phyloP scores from a whole-genome alignment of 2,329 filamentous ascomycete species.

The Aspergillus latus region DNA sequence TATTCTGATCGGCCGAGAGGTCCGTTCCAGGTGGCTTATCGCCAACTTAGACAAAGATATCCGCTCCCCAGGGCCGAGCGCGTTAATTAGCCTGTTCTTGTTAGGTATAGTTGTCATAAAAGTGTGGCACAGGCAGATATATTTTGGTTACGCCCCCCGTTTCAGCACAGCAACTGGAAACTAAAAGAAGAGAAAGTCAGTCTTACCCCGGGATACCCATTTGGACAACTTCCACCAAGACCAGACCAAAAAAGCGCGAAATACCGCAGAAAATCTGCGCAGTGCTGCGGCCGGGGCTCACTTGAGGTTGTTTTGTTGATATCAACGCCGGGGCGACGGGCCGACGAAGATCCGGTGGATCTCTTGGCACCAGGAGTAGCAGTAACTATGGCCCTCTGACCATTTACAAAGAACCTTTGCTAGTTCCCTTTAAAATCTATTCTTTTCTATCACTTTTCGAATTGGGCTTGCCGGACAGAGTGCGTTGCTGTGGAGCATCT shows the following conservation, averaged over 20 bases:
- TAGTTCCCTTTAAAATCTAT: background rate
- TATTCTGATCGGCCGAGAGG: slow-evolving; percentile 72
- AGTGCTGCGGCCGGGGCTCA: background rate
- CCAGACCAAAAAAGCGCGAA: slow-evolving; percentile 11
- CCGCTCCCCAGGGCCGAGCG: slow-evolving; percentile 78
- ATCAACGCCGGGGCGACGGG: slow-evolving; percentile 30
- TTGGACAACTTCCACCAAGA: slow-evolving; percentile 8
- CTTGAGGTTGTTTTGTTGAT: slow-evolving; percentile 25
- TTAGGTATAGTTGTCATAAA: background rate
- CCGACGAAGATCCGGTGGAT: slow-evolving; percentile 38
- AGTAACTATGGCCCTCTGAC: background rate
- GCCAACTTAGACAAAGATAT: slow-evolving; percentile 81
- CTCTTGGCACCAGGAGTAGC: background rate
- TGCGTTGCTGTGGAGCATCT: background rate
- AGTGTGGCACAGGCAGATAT: slow-evolving; percentile 1
- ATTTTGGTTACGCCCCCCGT: slow-evolving; percentile 8
- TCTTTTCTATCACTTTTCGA: background rate
- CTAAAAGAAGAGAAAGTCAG: background rate
- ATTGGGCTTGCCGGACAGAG: background rate
- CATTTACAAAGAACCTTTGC: background rate
- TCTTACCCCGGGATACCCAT: slow-evolving; percentile 50
- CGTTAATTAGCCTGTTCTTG: slow-evolving; percentile 72
- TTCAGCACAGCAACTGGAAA: background rate
- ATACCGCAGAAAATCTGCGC: background rate
- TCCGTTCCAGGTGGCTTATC: slow-evolving; percentile 69